A percentile compares a stretch with the other conserved stretches of the same genome.
Evolutionary conservation across 2,329 filamentous ascomycete species (phyloP).

Genomic region (Colletotrichum theobromicola): DNA sequence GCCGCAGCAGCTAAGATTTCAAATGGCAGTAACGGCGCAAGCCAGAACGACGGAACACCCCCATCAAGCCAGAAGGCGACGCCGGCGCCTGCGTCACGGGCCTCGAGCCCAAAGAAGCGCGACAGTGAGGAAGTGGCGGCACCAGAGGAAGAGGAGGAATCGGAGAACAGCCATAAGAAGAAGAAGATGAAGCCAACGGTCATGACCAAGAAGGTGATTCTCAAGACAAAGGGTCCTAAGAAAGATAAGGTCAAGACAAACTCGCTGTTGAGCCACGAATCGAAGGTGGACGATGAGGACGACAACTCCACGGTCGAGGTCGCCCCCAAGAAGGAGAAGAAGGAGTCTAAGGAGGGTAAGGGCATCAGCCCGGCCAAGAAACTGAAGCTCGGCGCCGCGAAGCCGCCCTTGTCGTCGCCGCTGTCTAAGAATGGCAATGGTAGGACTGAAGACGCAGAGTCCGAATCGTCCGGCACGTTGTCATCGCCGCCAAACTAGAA

Average conservation of each 20-base stretch:
- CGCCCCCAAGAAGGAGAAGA: slow-evolving; percentile 44
- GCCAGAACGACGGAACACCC: slow-evolving; percentile 61
- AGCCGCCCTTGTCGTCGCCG: slow-evolving; percentile 54
- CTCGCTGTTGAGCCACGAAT: slow-evolving; percentile 56
- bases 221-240: slow-evolving; percentile 59
- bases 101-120: slow-evolving; percentile 61
- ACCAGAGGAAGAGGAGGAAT: slow-evolving; percentile 55
- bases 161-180: slow-evolving; percentile 59
- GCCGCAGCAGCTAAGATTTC: slow-evolving; percentile 69
- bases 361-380: slow-evolving; percentile 46
- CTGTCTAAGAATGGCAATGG: slow-evolving; percentile 52
- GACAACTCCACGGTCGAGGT: slow-evolving; percentile 30
- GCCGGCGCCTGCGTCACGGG: slow-evolving; percentile 59
- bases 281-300: slow-evolving; percentile 38
- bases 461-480: slow-evolving; percentile 61
- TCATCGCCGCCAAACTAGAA: slow-evolving; percentile 53
- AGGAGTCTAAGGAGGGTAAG: slow-evolving; percentile 28
- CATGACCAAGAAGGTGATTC: slow-evolving; percentile 58
- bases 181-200: slow-evolving; percentile 59
- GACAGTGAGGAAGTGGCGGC: slow-evolving; percentile 57
- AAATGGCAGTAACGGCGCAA: slow-evolving; percentile 56
- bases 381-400: slow-evolving; percentile 42
- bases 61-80: slow-evolving; percentile 69
- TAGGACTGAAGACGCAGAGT: slow-evolving; percentile 52
- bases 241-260: slow-evolving; percentile 61